Evolutionary conservation across 208 protist species (phyloP), one percentile per base, ranked within the genome.

Genomic region (Leishmania mexicana): DNA sequence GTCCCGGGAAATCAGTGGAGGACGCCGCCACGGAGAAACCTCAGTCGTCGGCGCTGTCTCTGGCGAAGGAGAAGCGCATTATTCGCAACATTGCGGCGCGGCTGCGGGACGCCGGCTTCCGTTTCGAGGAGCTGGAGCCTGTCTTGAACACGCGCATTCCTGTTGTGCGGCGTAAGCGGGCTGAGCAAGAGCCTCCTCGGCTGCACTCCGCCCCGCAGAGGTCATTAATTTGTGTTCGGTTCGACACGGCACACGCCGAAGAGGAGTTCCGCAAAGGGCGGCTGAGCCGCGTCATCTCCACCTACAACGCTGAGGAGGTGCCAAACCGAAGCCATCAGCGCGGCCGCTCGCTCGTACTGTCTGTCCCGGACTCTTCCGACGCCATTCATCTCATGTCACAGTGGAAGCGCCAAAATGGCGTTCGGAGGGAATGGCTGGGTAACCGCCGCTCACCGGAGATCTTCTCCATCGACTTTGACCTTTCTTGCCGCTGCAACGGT

Each of bases 381-480:
- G 92, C 92, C 1, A 54, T 94, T 24, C 75, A 77, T n/a, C 77
- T 89, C 65, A 94, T 90, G 76, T 81, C 79, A 6, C 79, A 76
- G 6, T 68, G 79, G 10, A 81, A 88, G 67, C 71, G 85, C 28
- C 64, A 58, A 45, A 19, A 17, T 3, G 80, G 71, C 2, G 72
- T 92, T 13, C 42, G 51, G 11, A 92, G 89, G 83, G 10, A 67
- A 31, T 96, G 91, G 91, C 42, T 73, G 35, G 3, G n/a, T 19
- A 40, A 70, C 60, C 40, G 65, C 15, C 84, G 81, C 47, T 76
- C 88, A 40, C 89, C 92, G 7, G 92, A 95, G 51, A 88, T 97
- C 42, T 96, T 93, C 84, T 79, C 76, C 47, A 78, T 97, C 64
- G 92, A 97, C 71, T 96, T 97, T 76, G 94, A 97, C 74, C 68